phyloP scores from a whole-genome alignment of 495 filamentous ascomycete genomes.

The Lepraria neglecta region DNA sequence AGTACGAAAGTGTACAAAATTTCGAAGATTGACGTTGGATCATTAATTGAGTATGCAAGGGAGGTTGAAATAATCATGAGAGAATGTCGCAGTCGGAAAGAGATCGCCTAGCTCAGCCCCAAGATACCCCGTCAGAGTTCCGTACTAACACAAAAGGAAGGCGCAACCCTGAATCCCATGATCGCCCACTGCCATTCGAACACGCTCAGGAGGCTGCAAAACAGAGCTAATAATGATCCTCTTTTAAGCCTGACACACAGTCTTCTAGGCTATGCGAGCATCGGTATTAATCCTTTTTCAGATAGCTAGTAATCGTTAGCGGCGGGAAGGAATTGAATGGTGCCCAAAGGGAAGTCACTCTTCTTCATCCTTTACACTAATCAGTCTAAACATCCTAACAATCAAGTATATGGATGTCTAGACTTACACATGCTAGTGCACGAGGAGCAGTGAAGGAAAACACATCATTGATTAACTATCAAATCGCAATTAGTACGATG shows the following conservation, averaged over 20 bases:
- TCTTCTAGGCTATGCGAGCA: too few species aligned
- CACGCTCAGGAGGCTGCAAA: too few species aligned
- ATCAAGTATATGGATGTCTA: neutral
- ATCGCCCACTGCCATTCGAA: neutral
- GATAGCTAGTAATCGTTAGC: neutral
- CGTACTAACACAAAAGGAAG: neutral
- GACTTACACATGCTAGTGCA: neutral
- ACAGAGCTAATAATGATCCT: too few species aligned
- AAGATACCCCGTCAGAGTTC: neutral
- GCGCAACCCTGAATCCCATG: neutral
- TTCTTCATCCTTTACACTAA: neutral
- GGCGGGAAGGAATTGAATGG: neutral
- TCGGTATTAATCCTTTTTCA: neutral
- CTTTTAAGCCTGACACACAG: too few species aligned
- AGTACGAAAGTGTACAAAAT: too few species aligned
- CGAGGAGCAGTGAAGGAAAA: neutral
- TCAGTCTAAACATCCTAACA: neutral
- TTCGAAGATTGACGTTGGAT: neutral
- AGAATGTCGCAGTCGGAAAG: too few species aligned
- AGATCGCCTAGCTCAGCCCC: neutral
- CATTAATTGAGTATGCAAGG: neutral
- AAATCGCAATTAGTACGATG: neutral
- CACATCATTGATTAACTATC: conserved; percentile 4
- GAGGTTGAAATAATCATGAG: too few species aligned
- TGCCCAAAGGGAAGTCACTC: neutral